Base-by-base conservation (phyloP, 441 rosid species). In the Erodium texanum region DNA sequence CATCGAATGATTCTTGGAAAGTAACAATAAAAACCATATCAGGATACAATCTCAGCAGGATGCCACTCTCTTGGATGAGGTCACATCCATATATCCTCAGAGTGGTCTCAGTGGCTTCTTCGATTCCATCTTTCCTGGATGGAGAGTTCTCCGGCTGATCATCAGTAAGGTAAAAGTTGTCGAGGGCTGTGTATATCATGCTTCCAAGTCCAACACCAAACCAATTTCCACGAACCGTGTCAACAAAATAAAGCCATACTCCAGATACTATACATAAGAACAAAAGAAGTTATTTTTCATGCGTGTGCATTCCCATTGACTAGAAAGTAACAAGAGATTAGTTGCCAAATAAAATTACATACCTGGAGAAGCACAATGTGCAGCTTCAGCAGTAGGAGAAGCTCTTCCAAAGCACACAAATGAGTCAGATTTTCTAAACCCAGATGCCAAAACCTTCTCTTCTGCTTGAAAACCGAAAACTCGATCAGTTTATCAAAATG, bases 71-170 rank as follows among this genome's bases (percentile, higher is more conserved):
- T 75, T 94, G 96, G 68, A 94, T 89, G 70, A 91, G 89, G 70
- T 89, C 99, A 65, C 97, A 94, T 52, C 99, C 97, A 63, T 88
- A 91, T 74, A 87, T 91, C 77, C 97, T 79, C 43, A 94, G 87
- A 3, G 83, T 76, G 62, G 81, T 83, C 69, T 94, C 97, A 0
- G 93, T 86, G 9, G 87, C 80, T 75, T 87, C 91, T 65, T 94
- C 97, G 43, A 91, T 86, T 29, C 87, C 96, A 80, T 94, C 94
- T 82, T 87, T 91, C 77, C 91, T 83, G 0, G 96, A 93, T 22
- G 96, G 96, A 9, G 94, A 82, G 71, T 68, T 79, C 78, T 80
- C 72, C 41, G 85, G 75, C 79, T 88, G 86, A 79, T 94, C 99
- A 10, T 89, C 90, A 0, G 84, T 79, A 20, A 88, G 72, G 79